A percentile compares a stretch with the other conserved stretches of the same genome.
Conservation (phyloP, 345 rosid genomes). For the Kandelia obovata region DNA sequence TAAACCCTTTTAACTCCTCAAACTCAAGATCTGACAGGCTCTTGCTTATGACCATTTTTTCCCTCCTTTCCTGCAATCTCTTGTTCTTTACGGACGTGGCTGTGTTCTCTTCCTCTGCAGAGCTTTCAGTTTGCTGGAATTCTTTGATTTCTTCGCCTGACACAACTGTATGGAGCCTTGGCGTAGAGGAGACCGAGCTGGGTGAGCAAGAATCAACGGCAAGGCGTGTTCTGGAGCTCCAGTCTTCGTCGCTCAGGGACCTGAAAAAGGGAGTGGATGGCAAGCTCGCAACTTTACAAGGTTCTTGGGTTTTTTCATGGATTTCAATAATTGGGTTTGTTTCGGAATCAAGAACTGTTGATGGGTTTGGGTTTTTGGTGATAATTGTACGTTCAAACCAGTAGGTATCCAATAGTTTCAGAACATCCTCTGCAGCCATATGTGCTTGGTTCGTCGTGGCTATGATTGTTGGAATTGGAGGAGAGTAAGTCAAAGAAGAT, state of each 20-base stretch:
- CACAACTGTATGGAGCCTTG: constrained; percentile 33
- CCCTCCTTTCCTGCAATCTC: constrained; percentile 8
- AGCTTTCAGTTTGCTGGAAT: not conserved
- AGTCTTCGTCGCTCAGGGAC: constrained; percentile 51
- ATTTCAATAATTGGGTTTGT: constrained; percentile 20
- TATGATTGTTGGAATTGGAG: not conserved
- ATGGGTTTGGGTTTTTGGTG: constrained; percentile 15
- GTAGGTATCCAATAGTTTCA: constrained; percentile 39
- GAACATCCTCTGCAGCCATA: constrained; percentile 42
- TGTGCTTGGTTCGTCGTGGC: not conserved
- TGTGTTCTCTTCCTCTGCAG: constrained; percentile 8
- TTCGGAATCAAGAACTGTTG: constrained; percentile 3
- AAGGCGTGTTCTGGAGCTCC: constrained; percentile 33
- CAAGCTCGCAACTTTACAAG: constrained; percentile 16
- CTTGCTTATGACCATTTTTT: constrained; percentile 34
- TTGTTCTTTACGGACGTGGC: not conserved
- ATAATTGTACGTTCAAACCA: constrained; percentile 47
- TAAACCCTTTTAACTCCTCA: constrained; percentile 79
- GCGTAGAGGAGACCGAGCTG: constrained; percentile 37
- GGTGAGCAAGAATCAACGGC: constrained; percentile 33
- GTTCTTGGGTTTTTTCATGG: constrained; percentile 17
- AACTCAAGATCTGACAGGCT: constrained; percentile 69
- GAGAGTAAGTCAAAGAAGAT: not conserved
- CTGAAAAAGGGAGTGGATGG: constrained; percentile 27
- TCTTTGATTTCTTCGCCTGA: constrained; percentile 39